A percentile compares a stretch with the other conserved stretches of the same genome.
Evolutionary conservation across 2,329 filamentous ascomycete genomes (phyloP).

Genomic region (Cercospora sojina): DNA sequence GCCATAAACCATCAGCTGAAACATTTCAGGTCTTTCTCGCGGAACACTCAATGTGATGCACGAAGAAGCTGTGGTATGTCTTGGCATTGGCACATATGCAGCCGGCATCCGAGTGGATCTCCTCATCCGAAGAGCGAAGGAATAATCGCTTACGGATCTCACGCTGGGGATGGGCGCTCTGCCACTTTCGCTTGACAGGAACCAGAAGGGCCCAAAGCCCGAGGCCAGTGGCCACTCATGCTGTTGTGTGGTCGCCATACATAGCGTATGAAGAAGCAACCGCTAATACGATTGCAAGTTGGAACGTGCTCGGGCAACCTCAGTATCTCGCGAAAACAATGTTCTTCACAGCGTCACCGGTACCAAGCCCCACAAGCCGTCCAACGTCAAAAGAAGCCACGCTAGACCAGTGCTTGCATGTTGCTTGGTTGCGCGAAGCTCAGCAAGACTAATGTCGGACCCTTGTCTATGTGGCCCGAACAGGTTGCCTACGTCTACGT

Average conservation of each 20-base stretch:
- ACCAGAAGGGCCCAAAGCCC: not conserved
- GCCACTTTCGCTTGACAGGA: not conserved
- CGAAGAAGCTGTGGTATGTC: not conserved
- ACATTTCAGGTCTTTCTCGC: not conserved
- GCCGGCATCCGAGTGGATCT: conserved; percentile 1
- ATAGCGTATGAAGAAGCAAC: not conserved
- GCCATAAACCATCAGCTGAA: not conserved
- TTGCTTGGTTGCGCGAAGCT: conserved; percentile 8
- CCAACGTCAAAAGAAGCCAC: not conserved
- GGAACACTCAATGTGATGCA: not conserved
- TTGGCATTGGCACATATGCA: not conserved
- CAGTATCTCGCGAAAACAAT: not conserved
- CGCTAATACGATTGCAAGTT: not conserved
- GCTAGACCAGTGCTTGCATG: not conserved
- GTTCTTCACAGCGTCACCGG: not conserved
- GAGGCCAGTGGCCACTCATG: not conserved
- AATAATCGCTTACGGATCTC: not conserved
- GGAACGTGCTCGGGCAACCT: not conserved
- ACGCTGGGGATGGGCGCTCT: not conserved
- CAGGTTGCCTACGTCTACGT: not conserved
- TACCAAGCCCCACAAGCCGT: not conserved
- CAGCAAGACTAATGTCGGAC: conserved; percentile 7
- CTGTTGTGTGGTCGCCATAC: not conserved
- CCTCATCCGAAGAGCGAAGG: conserved; percentile 1
- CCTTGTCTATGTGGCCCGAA: not conserved